phyloP scores from a whole-genome alignment of 192 early-diverging fungal genomes.

The Coemansia sp. region DNA sequence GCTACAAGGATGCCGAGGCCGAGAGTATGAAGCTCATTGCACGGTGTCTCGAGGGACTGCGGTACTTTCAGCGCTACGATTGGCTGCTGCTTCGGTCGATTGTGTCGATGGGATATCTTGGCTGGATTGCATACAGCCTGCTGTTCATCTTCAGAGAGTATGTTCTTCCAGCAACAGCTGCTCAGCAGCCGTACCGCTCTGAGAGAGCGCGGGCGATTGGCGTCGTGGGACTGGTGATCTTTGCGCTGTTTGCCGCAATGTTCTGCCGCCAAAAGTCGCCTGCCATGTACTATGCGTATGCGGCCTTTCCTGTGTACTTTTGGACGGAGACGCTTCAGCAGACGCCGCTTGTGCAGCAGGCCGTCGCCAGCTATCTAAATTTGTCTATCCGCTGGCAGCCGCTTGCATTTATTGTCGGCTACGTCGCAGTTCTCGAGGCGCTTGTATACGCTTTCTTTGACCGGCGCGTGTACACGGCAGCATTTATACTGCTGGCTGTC shows the following conservation, averaged over 20 bases:
- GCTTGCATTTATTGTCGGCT: constrained; percentile 50
- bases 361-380: constrained; percentile 20
- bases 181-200: constrained; percentile 7
- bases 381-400: constrained; percentile 38
- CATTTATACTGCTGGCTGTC: constrained; percentile 65
- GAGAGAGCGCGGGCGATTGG: constrained; percentile 35
- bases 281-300: constrained; percentile 84
- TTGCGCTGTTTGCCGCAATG: constrained; percentile 57
- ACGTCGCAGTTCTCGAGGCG: constrained; percentile 72
- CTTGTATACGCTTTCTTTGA: constrained; percentile 89
- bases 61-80: constrained; percentile 97
- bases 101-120: constrained; percentile 82
- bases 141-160: constrained; percentile 76
- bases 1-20: constrained; percentile 69
- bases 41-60: constrained; percentile 78
- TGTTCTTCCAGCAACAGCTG: constrained; percentile 28
- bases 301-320: constrained; percentile 83
- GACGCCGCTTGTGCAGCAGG: constrained; percentile 33
- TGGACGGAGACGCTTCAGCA: constrained; percentile 69
- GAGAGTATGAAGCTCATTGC: constrained; percentile 64
- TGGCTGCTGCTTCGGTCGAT: constrained; percentile 89
- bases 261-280: constrained; percentile 79
- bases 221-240: constrained; percentile 33
- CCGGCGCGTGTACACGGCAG: constrained; percentile 57
- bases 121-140: constrained; percentile 87